phyloP scores from a whole-genome alignment of 495 filamentous ascomycete species.

The Penicillium diatomitis region DNA sequence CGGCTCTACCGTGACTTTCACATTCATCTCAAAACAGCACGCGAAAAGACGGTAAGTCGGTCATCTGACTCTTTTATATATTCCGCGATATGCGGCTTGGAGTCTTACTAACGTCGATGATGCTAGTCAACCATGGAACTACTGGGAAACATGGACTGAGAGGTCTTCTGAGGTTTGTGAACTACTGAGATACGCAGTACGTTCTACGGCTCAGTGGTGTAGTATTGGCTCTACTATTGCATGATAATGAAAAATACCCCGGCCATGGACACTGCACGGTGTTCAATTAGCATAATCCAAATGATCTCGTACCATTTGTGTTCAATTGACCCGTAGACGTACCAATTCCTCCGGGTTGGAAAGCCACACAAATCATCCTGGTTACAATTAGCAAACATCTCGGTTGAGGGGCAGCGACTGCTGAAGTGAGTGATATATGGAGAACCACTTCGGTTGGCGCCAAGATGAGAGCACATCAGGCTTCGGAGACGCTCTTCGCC shows the following conservation, averaged over 20 bases:
- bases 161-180: not conserved
- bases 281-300: too few relatives aligned
- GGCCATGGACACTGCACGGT: not conserved
- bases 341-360: too few relatives aligned
- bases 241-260: not conserved
- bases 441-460: too few relatives aligned
- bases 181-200: too few relatives aligned
- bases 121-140: slow-evolving; percentile 3
- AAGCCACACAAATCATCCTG: too few relatives aligned
- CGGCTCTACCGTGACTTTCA: slow-evolving; percentile 52
- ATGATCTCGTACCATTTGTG: too few relatives aligned
- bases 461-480: too few relatives aligned
- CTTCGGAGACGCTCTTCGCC: too few relatives aligned
- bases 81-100: not conserved
- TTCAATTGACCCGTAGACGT: too few relatives aligned
- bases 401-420: too few relatives aligned
- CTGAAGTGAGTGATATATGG: too few relatives aligned
- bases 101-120: not conserved
- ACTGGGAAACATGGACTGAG: not conserved
- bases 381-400: too few relatives aligned
- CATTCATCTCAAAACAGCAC: slow-evolving; percentile 38
- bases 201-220: not conserved
- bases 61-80: not conserved
- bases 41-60: slow-evolving; percentile 7
- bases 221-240: not conserved